phyloP scores from a whole-genome alignment of 768 basidiomycete genomes.

The Auriscalpium vulgare region DNA sequence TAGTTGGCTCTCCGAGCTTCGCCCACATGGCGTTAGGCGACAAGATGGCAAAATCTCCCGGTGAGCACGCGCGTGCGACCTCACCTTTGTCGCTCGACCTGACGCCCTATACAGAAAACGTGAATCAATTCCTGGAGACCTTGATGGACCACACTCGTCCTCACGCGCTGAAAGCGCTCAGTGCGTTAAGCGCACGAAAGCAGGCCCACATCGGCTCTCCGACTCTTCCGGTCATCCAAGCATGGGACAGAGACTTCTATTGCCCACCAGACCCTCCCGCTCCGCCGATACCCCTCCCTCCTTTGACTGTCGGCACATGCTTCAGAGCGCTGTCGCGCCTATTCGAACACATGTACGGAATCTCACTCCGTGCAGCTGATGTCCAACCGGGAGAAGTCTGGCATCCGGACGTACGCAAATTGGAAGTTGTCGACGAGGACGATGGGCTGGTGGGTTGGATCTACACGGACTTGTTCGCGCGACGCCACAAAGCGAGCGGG shows the following conservation, averaged over 20 bases:
- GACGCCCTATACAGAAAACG: slow-evolving; percentile 54
- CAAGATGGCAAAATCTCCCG: slow-evolving; percentile 96
- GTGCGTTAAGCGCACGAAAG: slow-evolving; percentile 60
- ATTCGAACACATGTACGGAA: slow-evolving; percentile 82
- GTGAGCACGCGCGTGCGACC: slow-evolving; percentile 29
- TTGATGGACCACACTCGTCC: slow-evolving; percentile 75
- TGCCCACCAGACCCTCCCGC: slow-evolving; percentile 72
- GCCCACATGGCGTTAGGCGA: slow-evolving; percentile 83
- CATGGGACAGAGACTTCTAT: slow-evolving; percentile 98
- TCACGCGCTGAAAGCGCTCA: slow-evolving; percentile 66
- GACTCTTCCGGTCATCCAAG: slow-evolving; percentile 60
- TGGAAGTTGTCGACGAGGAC: slow-evolving; percentile 88
- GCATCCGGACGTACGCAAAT: slow-evolving; percentile 81
- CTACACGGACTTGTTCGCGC: slow-evolving; percentile 85
- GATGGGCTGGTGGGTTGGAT: slow-evolving; percentile 88
- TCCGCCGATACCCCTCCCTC: slow-evolving; percentile 64
- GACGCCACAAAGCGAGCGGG: slow-evolving; percentile 79
- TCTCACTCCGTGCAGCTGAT: slow-evolving; percentile 66
- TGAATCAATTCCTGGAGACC: slow-evolving; percentile 76
- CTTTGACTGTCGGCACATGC: slow-evolving; percentile 82
- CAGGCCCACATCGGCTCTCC: slow-evolving; percentile 58
- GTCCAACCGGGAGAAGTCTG: slow-evolving; percentile 76
- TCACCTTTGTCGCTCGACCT: background rate
- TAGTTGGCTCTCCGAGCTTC: slow-evolving; percentile 83
- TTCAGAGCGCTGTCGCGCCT: slow-evolving; percentile 88